Evolutionary conservation across 208 protist genomes (phyloP).

Genomic region (Herpetomonas samuelpessoai): DNA sequence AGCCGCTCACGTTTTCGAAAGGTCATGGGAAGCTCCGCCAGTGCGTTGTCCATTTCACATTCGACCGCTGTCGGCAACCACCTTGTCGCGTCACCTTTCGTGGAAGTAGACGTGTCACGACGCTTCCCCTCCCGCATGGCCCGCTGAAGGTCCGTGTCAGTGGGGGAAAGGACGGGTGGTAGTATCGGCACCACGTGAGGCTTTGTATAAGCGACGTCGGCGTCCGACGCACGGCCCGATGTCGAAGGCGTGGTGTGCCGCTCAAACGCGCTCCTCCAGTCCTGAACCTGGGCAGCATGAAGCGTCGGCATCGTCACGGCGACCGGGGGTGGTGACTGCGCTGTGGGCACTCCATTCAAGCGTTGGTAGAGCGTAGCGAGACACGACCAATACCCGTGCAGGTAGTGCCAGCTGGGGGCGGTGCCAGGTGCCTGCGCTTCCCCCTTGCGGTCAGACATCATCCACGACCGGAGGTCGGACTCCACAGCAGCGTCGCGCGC

Average conservation of each 20-base stretch:
- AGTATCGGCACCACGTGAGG: no score
- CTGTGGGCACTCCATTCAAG: constrained; percentile 1
- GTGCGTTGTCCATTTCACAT: background rate
- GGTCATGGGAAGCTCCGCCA: background rate
- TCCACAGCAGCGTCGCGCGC: background rate
- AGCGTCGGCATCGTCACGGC: constrained; percentile 39
- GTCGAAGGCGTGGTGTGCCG: background rate
- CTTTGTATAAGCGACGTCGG: no score
- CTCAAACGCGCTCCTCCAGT: constrained; percentile 20
- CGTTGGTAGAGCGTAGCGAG: constrained; percentile 11
- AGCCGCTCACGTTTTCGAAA: no score
- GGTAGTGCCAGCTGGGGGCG: constrained; percentile 4
- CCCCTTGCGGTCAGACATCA: background rate
- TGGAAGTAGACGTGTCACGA: background rate
- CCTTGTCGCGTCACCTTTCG: background rate
- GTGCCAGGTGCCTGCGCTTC: background rate
- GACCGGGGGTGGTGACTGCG: no score
- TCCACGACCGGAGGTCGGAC: background rate
- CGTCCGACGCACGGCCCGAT: no score
- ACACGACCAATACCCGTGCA: constrained; percentile 28
- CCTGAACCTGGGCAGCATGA: constrained; percentile 20
- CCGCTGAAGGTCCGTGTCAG: constrained; percentile 32
- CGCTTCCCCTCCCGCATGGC: constrained; percentile 22
- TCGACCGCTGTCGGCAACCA: constrained; percentile 17
- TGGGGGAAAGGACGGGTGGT: constrained; percentile 26